Percentiles rank a stretch among this genome's conserved stretches.
These are phyloP conservation scores for Cercospora zeae-maydis DNA, from an alignment of 2,329 filamentous ascomycete species.

Conservation along the genomic window DNA sequence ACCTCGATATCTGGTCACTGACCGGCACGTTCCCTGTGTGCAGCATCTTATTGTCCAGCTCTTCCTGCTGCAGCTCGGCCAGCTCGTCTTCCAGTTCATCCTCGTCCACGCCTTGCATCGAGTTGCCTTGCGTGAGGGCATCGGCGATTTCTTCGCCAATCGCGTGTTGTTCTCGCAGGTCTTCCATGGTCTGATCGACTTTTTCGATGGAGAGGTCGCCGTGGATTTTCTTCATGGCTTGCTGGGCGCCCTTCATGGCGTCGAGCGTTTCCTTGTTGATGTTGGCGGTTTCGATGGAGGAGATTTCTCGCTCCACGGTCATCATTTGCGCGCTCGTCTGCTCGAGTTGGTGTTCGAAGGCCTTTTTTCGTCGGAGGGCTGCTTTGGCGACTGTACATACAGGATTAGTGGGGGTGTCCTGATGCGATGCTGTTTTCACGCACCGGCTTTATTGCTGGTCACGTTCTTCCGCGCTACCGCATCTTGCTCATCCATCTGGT, in stretches of 20 bases:
- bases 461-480: constrained; percentile 84
- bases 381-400: constrained; percentile 71
- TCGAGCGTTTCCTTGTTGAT: constrained; percentile 96
- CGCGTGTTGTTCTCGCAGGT: constrained; percentile 83
- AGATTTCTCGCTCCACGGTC: constrained; percentile 92
- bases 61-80: constrained; percentile 82
- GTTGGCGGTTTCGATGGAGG: constrained; percentile 94
- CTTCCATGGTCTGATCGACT: constrained; percentile 93
- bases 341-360: constrained; percentile 84
- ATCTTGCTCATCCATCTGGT: constrained; percentile 91
- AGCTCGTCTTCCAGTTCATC: constrained; percentile 81
- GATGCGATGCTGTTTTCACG: constrained; percentile 33
- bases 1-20: constrained; percentile 68
- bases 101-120: constrained; percentile 75
- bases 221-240: constrained; percentile 92
- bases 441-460: constrained; percentile 85
- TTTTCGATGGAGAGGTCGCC: constrained; percentile 87
- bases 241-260: constrained; percentile 86
- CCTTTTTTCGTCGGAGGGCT: constrained; percentile 90
- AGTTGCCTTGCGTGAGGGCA: constrained; percentile 69
- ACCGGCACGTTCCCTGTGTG: constrained; percentile 82
- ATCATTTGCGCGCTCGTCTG: constrained; percentile 86
- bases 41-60: constrained; percentile 90
- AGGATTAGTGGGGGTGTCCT: neutral
- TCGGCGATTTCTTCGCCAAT: constrained; percentile 89